A percentile compares a stretch with the other conserved stretches of the same genome.
Conservation (phyloP, 441 rosid species). For the Gossypium lobatum region DNA sequence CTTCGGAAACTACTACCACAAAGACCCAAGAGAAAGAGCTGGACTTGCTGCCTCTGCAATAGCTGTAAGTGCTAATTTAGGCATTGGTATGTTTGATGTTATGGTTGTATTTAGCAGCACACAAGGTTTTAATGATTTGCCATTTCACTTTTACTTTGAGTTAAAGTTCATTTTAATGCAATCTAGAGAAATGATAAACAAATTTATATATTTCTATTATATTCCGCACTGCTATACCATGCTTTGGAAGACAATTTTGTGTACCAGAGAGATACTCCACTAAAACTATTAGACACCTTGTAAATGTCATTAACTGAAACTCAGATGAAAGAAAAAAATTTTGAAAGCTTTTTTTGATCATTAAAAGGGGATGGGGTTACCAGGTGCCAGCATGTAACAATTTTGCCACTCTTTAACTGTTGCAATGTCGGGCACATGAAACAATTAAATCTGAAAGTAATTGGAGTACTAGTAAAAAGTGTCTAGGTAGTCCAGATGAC, state of each 20-base stretch:
- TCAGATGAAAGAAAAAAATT: background rate
- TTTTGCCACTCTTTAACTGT: no score
- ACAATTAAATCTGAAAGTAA: background rate
- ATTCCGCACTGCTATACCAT: background rate
- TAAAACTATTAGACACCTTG: background rate
- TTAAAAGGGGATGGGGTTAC: no score
- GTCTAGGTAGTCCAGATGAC: background rate
- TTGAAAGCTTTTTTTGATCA: no score
- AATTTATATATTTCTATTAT: background rate
- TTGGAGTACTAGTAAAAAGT: background rate
- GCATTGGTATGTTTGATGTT: background rate
- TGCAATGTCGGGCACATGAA: background rate
- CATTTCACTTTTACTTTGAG: background rate
- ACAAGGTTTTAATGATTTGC: background rate
- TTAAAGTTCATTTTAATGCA: background rate
- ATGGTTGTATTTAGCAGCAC: background rate
- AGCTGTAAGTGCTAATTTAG: conserved; percentile 53
- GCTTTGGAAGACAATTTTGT: background rate
- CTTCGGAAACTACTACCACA: conserved; percentile 66
- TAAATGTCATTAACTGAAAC: background rate
- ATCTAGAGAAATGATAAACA: background rate
- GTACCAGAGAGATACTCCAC: background rate
- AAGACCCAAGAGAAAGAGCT: conserved; percentile 88
- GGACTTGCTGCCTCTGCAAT: conserved; percentile 90
- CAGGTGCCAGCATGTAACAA: no score